A percentile compares a stretch with the other conserved stretches of the same genome.
phyloP scores from a whole-genome alignment of 768 basidiomycete species.

The Leccinum uliginosum region DNA sequence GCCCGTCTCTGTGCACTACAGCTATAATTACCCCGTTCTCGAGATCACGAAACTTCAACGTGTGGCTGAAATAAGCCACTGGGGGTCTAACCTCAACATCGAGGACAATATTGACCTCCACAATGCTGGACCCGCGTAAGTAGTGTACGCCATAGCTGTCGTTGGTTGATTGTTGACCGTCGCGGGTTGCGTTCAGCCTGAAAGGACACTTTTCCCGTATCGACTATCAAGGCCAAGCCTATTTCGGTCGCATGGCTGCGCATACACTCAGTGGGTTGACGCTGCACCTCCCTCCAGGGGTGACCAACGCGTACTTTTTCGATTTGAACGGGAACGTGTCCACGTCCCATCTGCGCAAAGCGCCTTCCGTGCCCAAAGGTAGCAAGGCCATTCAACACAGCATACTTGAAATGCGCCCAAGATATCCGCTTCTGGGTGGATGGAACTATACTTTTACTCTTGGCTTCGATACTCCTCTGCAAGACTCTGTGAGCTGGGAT shows the following conservation, averaged over 20 bases:
- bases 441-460: slow-evolving; percentile 97
- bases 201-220: slow-evolving; percentile 96
- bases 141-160: slow-evolving; percentile 13
- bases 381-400: slow-evolving; percentile 52
- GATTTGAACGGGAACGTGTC: slow-evolving; percentile 96
- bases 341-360: slow-evolving; percentile 76
- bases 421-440: slow-evolving; percentile 91
- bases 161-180: neutral
- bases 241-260: slow-evolving; percentile 59
- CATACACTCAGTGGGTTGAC: slow-evolving; percentile 71
- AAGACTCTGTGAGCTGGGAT: slow-evolving; percentile 67
- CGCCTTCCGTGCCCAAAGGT: slow-evolving; percentile 61
- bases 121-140: slow-evolving; percentile 89
- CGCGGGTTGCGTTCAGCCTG: slow-evolving; percentile 47
- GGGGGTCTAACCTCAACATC: slow-evolving; percentile 93
- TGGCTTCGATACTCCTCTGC: slow-evolving; percentile 87
- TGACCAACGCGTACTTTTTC: slow-evolving; percentile 82
- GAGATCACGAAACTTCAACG: slow-evolving; percentile 72
- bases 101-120: slow-evolving; percentile 82
- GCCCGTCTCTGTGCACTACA: slow-evolving; percentile 71
- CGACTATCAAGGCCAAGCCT: slow-evolving; percentile 74
- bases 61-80: slow-evolving; percentile 89
- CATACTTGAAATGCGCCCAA: slow-evolving; percentile 76
- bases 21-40: slow-evolving; percentile 75
- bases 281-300: slow-evolving; percentile 79